These are phyloP conservation scores for Wickerhamiella galacta DNA, from an alignment of 805 yeast species.

Conservation along the genomic window DNA sequence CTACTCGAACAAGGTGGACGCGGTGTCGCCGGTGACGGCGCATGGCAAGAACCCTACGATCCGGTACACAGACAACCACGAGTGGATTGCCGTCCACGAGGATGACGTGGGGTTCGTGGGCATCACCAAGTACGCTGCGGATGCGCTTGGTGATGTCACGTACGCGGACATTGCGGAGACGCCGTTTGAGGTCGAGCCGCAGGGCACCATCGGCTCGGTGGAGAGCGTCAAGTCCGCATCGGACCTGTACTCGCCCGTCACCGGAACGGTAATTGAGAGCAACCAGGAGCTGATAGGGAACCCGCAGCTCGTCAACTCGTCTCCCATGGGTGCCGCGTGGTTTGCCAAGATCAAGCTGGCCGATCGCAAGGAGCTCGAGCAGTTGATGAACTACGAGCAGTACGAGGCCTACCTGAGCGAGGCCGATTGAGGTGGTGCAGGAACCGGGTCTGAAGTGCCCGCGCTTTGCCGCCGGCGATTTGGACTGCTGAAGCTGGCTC, in stretches of 20 bases:
- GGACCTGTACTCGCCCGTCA: slow-evolving; percentile 79
- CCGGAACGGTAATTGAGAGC: slow-evolving; percentile 57
- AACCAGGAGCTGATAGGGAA: slow-evolving; percentile 48
- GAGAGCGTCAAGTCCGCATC: slow-evolving; percentile 90
- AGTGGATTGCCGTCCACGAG: slow-evolving; percentile 77
- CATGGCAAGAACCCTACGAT: slow-evolving; percentile 19
- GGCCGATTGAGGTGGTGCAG: neutral
- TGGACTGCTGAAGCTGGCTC: no score
- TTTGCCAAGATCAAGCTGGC: slow-evolving; percentile 55
- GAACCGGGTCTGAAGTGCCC: no score
- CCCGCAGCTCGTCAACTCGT: slow-evolving; percentile 69
- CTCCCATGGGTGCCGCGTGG: slow-evolving; percentile 93
- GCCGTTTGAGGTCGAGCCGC: slow-evolving; percentile 41
- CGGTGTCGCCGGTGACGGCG: slow-evolving; percentile 16
- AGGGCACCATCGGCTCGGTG: slow-evolving; percentile 81
- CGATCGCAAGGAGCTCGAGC: slow-evolving; percentile 24
- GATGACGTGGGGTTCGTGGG: slow-evolving; percentile 76
- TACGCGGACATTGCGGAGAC: slow-evolving; percentile 77
- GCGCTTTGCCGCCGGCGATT: no score
- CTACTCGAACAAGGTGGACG: slow-evolving; percentile 18
- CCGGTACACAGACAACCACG: slow-evolving; percentile 73
- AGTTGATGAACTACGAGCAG: slow-evolving; percentile 18
- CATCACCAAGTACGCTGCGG: slow-evolving; percentile 86
- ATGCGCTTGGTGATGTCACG: slow-evolving; percentile 93
- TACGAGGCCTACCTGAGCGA: slow-evolving; percentile 20